A percentile compares a stretch with the other conserved stretches of the same genome.
These are phyloP conservation scores for Tremella yokohamensis DNA, from an alignment of 768 basidiomycete genomes.

Conservation along the genomic window DNA sequence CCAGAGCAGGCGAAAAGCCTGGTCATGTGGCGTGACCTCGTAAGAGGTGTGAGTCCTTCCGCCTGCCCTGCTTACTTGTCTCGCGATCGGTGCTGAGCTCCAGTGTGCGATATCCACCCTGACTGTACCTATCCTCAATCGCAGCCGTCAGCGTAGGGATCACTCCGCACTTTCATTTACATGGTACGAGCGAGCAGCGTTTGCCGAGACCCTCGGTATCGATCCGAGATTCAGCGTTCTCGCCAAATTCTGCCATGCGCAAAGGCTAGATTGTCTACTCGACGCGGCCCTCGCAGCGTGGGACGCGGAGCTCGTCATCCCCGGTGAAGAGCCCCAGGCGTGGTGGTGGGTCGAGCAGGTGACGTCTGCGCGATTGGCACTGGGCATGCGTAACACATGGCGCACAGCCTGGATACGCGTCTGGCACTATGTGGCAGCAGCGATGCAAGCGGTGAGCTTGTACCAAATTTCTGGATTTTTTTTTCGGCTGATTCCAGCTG, in stretches of 20 bases:
- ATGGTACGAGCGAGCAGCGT: slow-evolving; percentile 29
- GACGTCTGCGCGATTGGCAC: background rate
- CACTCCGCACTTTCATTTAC: slow-evolving; percentile 19
- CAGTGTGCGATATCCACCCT: slow-evolving; percentile 20
- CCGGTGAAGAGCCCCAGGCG: slow-evolving; percentile 16
- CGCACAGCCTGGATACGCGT: slow-evolving; percentile 13
- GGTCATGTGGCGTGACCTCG: slow-evolving; percentile 20
- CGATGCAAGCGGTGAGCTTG: slow-evolving; percentile 22
- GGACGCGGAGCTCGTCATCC: slow-evolving; percentile 20
- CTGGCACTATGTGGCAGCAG: slow-evolving; percentile 18
- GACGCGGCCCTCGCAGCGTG: slow-evolving; percentile 24
- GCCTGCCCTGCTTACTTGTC: no score
- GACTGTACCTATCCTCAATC: slow-evolving; percentile 19
- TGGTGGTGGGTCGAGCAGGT: slow-evolving; percentile 42
- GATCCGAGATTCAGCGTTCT: slow-evolving; percentile 1
- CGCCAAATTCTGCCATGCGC: slow-evolving; percentile 9
- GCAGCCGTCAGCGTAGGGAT: slow-evolving; percentile 25
- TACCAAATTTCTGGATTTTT: background rate
- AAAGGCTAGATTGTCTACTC: slow-evolving; percentile 35
- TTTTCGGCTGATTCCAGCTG: slow-evolving; percentile 11
- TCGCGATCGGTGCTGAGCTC: background rate
- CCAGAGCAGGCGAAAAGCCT: background rate
- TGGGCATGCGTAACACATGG: slow-evolving; percentile 6
- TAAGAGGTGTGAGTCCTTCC: slow-evolving; percentile 15
- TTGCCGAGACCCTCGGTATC: slow-evolving; percentile 10